Base-by-base conservation (phyloP, 1,139 yeast genomes). In the Pichia sp. region DNA sequence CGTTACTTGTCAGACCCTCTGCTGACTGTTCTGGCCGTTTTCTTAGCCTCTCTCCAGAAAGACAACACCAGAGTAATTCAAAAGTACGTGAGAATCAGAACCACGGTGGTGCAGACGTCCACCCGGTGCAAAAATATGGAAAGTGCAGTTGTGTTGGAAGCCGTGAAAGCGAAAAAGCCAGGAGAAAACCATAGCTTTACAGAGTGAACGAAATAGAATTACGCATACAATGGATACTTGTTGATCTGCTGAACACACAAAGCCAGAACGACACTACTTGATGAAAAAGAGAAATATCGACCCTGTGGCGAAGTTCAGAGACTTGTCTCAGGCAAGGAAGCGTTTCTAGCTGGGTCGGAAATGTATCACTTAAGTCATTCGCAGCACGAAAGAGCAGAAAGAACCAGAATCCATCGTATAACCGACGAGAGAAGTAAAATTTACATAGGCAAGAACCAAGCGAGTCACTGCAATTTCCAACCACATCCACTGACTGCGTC, bases 31-130 rank as follows among this genome's bases (percentile, higher is more conserved):
- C 15, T 26, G 31, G 30, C 23, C 19, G 26, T 15, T 51, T 26
- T 13, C 16, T 10, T 8, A 11, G 23, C 10, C 30, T 45, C 44
- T 43, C 45, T 29, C 29, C 31, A 45, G 32, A 38, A 26, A 51
- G 53, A 54, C 57, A 54, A 54, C 52, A 53, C 55, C 57, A 55
- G 59, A 57, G 54, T 51, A 57, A 41, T 51, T 46, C 52, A 56
- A 56, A 47, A 56, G 58, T 56, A 56, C 44, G 58, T 56, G 30
- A 26, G 15, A 42, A 42, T 26, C 31, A 11, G 45, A 45, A 13
- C 34, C 19, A 23, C 42, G 19, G 11, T 11, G n/a, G 10, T n/a
- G 40, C 36, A 5, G 13, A 23, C 6, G 15, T 29, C 13, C 23
- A 11, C 16, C 13, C 6, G 11, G 32, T 26, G 34, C 32, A 23